Evolutionary conservation across 2,329 filamentous ascomycete species (phyloP).

Genomic region (Calonectria pseudoreteaudii): DNA sequence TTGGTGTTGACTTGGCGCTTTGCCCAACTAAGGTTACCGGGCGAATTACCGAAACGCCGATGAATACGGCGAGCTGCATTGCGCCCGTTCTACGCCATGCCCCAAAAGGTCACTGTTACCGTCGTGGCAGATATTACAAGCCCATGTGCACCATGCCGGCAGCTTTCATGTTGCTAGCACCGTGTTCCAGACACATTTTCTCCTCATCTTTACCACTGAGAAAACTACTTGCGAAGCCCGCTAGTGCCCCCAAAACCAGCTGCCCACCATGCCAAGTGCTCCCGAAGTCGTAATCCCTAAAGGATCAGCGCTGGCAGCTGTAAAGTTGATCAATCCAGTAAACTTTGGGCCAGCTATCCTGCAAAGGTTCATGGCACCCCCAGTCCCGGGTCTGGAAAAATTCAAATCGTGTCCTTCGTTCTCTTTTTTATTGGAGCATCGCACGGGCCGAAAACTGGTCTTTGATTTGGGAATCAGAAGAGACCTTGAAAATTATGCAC

Average conservation of each 20-base stretch:
- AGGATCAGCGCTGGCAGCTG: constrained; percentile 28
- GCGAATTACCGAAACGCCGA: background rate
- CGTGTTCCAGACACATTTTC: background rate
- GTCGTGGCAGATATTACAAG: background rate
- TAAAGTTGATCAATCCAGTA: constrained; percentile 52
- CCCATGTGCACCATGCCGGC: background rate
- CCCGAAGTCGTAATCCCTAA: constrained; percentile 16
- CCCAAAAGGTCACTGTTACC: background rate
- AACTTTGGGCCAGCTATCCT: constrained; percentile 54
- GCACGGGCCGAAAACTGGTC: constrained; percentile 43
- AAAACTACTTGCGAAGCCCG: background rate
- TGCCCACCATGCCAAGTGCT: background rate
- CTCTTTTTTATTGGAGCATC: constrained; percentile 46
- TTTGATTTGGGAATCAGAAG: constrained; percentile 48
- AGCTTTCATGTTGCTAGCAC: background rate
- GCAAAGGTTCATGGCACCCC: constrained; percentile 52
- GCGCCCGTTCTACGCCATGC: background rate
- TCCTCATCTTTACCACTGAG: background rate
- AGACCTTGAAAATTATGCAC: constrained; percentile 43
- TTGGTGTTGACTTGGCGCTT: background rate
- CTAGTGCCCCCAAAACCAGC: background rate
- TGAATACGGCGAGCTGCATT: background rate
- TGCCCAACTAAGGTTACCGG: background rate
- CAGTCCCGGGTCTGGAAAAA: constrained; percentile 49
- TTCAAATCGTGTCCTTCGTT: constrained; percentile 45